Evolutionary conservation across 139 green algal genomes (phyloP).

Genomic region (Tetradesmus obliquus): DNA sequence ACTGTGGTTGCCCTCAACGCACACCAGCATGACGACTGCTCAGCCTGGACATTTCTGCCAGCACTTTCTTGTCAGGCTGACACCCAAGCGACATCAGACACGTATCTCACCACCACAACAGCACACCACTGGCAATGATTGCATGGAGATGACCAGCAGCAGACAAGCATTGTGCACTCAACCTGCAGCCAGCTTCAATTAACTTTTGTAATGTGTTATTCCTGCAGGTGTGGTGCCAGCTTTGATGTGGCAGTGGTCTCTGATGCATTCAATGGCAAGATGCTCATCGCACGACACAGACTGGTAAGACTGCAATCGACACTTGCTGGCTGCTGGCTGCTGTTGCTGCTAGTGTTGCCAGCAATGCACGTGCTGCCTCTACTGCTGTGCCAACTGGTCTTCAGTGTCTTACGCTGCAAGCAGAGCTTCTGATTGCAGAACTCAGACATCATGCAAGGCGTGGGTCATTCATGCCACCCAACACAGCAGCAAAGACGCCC

Average conservation of each 20-base stretch:
- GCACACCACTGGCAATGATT: no score
- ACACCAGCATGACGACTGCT: no score
- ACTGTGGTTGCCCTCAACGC: no score
- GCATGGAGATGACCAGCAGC: background rate
- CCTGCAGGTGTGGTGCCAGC: slow-evolving; percentile 70
- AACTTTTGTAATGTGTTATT: background rate
- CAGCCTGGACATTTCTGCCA: no score
- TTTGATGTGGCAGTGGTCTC: slow-evolving; percentile 84
- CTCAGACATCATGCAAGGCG: background rate
- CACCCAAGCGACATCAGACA: no score
- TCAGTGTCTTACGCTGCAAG: background rate
- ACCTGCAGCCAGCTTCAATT: background rate
- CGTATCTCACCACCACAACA: no score
- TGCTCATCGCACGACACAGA: slow-evolving; percentile 73
- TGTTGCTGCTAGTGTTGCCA: background rate
- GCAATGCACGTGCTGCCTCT: background rate
- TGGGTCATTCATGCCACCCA: no score
- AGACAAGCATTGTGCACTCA: background rate
- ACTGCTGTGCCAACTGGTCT: background rate
- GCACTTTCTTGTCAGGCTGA: no score
- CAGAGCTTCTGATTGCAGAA: background rate
- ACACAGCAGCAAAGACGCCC: no score
- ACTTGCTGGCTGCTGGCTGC: background rate
- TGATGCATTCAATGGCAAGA: slow-evolving; percentile 78
- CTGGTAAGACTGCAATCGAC: slow-evolving; percentile 57